phyloP scores from a whole-genome alignment of 2,329 filamentous ascomycete species.

The Scleromitrula shiraiana region DNA sequence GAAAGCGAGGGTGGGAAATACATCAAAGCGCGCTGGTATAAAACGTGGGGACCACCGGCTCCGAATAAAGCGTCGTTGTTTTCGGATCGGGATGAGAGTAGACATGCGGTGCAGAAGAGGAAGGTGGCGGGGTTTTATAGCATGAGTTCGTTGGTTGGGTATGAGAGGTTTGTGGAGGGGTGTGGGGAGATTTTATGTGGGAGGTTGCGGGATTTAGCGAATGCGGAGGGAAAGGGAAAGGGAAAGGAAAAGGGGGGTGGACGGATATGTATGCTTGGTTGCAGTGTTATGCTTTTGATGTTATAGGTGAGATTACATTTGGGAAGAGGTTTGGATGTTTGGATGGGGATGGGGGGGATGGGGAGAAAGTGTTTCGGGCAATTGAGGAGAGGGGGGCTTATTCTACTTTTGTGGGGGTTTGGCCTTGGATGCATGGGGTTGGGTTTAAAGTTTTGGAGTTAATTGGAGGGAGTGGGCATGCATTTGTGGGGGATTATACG shows the following conservation, averaged over 20 bases:
- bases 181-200: slow-evolving; percentile 36
- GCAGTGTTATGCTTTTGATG: slow-evolving; percentile 42
- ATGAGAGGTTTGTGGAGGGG: slow-evolving; percentile 42
- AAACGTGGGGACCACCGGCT: slow-evolving; percentile 20
- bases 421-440: slow-evolving; percentile 32
- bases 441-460: slow-evolving; percentile 27
- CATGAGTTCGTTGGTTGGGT: slow-evolving; percentile 40
- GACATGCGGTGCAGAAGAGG: slow-evolving; percentile 33
- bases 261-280: slow-evolving; percentile 38
- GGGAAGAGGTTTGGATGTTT: slow-evolving; percentile 37
- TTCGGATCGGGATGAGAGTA: slow-evolving; percentile 29
- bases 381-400: slow-evolving; percentile 33
- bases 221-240: neutral
- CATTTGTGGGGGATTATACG: slow-evolving; percentile 17
- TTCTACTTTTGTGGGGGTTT: slow-evolving; percentile 36
- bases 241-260: slow-evolving; percentile 3
- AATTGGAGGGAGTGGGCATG: slow-evolving; percentile 15
- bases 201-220: slow-evolving; percentile 33
- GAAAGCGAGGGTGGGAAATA: too few species aligned
- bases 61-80: slow-evolving; percentile 25
- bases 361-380: slow-evolving; percentile 35
- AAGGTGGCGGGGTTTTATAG: slow-evolving; percentile 39
- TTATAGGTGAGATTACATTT: slow-evolving; percentile 44
- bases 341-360: slow-evolving; percentile 38
- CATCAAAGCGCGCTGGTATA: slow-evolving; percentile 18